phyloP scores from a whole-genome alignment of 2,329 filamentous ascomycete species.

The Fusarium sp. region DNA sequence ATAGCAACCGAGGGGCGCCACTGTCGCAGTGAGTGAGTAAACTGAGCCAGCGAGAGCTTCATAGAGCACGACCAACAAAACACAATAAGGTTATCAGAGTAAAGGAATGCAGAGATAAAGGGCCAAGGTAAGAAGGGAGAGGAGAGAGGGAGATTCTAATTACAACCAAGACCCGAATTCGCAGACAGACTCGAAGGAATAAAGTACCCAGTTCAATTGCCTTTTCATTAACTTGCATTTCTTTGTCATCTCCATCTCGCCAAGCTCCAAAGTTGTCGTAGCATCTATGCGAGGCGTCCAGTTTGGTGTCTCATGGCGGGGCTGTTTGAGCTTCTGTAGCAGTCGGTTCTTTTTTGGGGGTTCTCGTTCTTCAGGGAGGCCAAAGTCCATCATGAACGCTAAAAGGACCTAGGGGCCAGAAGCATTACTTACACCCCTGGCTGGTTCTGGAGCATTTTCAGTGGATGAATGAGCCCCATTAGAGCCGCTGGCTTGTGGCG shows the following conservation, averaged over 20 bases:
- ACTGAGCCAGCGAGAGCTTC: slow-evolving; percentile 34
- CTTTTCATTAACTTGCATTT: slow-evolving; percentile 31
- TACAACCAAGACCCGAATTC: not conserved
- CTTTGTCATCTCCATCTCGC: slow-evolving; percentile 28
- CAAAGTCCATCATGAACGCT: slow-evolving; percentile 25
- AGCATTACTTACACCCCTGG: slow-evolving; percentile 30
- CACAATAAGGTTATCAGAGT: slow-evolving; percentile 24
- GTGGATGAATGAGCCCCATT: slow-evolving; percentile 19
- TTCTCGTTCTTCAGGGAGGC: slow-evolving; percentile 13
- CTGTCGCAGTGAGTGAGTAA: slow-evolving; percentile 36
- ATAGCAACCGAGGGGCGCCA: slow-evolving; percentile 26
- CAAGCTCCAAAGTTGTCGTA: slow-evolving; percentile 12
- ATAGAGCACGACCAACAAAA: slow-evolving; percentile 34
- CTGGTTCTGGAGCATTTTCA: slow-evolving; percentile 29
- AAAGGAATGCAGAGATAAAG: slow-evolving; percentile 42
- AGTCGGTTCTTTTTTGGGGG: slow-evolving; percentile 7
- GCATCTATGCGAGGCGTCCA: not conserved
- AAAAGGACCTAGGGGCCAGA: slow-evolving; percentile 22
- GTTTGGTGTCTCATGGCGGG: slow-evolving; percentile 30
- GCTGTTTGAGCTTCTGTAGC: slow-evolving; percentile 21
- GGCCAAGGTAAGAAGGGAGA: slow-evolving; percentile 22
- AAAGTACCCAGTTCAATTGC: slow-evolving; percentile 26
- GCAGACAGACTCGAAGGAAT: not conserved
- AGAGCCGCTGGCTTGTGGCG: slow-evolving; percentile 38
- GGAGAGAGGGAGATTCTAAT: slow-evolving; percentile 9